These are phyloP conservation scores for Ephemerocybe angulata DNA, from an alignment of 768 basidiomycete genomes.

Conservation along the genomic window DNA sequence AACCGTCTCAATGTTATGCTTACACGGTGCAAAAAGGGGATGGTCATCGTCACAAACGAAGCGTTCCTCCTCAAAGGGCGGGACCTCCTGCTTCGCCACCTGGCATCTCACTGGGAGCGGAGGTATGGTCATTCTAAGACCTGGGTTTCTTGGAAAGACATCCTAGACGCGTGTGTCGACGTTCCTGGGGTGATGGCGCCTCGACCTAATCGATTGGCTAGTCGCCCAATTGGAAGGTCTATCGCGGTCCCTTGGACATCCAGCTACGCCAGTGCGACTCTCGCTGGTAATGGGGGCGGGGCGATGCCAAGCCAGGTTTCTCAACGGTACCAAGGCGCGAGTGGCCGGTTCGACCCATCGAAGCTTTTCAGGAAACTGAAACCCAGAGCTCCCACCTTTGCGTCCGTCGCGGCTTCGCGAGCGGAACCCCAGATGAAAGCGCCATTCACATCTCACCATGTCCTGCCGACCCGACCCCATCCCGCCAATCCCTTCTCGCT, in stretches of 20 bases:
- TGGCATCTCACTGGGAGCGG: constrained; percentile 27
- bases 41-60: constrained; percentile 45
- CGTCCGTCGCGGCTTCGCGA: background rate
- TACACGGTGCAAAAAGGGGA: constrained; percentile 43
- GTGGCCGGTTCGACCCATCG: constrained; percentile 2
- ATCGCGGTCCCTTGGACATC: background rate
- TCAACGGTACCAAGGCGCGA: background rate
- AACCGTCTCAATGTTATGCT: constrained; percentile 54
- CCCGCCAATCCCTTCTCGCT: too few relatives aligned
- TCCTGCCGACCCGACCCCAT: too few relatives aligned
- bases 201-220: background rate
- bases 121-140: constrained; percentile 2
- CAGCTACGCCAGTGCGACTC: background rate
- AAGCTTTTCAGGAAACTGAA: constrained; percentile 1
- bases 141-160: constrained; percentile 32
- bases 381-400: background rate
- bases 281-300: background rate
- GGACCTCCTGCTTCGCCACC: constrained; percentile 41
- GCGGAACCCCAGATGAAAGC: background rate
- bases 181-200: constrained; percentile 27
- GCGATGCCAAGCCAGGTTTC: background rate
- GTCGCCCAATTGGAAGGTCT: background rate
- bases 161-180: constrained; percentile 24
- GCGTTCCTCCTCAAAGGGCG: constrained; percentile 34
- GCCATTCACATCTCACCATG: background rate